Evolutionary conservation across 192 early-diverging fungal species (phyloP).

Genomic region (Paraglomus occultum): DNA sequence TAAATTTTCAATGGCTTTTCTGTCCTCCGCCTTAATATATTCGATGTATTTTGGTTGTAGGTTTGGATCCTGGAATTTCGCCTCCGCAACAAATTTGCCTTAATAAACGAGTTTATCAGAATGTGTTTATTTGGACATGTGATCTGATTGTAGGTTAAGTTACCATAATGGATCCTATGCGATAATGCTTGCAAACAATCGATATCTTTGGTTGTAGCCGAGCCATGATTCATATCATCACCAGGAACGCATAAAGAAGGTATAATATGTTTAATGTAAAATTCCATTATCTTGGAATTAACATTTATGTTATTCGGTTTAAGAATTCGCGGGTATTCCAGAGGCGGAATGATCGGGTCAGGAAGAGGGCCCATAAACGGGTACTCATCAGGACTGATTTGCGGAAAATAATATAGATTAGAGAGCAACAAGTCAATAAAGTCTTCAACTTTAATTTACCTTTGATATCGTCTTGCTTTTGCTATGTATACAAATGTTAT

Average conservation of each 20-base stretch:
- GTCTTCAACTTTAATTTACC: no score
- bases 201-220: constrained; percentile 90
- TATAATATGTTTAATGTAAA: constrained; percentile 80
- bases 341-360: constrained; percentile 79
- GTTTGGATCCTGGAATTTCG: constrained; percentile 86
- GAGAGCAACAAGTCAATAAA: not conserved
- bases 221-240: constrained; percentile 92
- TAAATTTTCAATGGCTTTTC: constrained; percentile 75
- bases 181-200: constrained; percentile 90
- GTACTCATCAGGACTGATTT: constrained; percentile 86
- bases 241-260: constrained; percentile 69
- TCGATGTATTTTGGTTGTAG: constrained; percentile 74
- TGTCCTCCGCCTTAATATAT: constrained; percentile 70
- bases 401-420: constrained; percentile 14
- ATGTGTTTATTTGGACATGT: no score
- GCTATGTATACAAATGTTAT: no score
- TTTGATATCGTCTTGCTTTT: constrained; percentile 78
- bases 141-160: no score
- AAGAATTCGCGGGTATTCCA: constrained; percentile 77
- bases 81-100: constrained; percentile 97
- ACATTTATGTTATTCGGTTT: constrained; percentile 81
- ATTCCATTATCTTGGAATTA: constrained; percentile 78
- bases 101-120: not conserved
- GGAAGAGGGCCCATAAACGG: constrained; percentile 84
- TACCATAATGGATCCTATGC: constrained; percentile 93